Evolutionary conservation across 75 land plant species (phyloP), one percentile per base, ranked within the genome.

Genomic region (Pinus albicaulis): DNA sequence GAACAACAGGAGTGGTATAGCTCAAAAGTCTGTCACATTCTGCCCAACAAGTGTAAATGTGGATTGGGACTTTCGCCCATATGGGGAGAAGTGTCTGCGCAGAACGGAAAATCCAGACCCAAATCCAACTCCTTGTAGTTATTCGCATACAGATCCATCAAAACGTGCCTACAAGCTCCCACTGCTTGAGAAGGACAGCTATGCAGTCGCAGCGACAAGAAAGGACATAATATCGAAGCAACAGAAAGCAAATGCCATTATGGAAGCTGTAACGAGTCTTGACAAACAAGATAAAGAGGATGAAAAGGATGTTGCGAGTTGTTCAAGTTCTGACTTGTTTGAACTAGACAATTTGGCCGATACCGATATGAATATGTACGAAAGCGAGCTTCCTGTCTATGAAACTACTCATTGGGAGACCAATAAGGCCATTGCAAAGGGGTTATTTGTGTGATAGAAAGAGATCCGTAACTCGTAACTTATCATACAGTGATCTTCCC

Each of bases 321-420:
- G 31, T 31, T 31, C 31, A 31, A 31, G 31, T 31, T 31, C 31
- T 1, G 31, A 31, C 31, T 2, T 31, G 31, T 31, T 31, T 1
- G 31, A 31, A 31, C 31, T 31, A 2, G 2, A 31, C 2, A 31
- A 31, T 31, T 71, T 90, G 41, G 72, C 81, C 25, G 77, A 74
- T 34, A 78, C 79, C 36, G 91, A 88, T n/a, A 64, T 25, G 11
- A 26, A n/a, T 24, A 60, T 59, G 68, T 88, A 83, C 55, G 38
- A 74, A 0, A 86, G 82, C 31, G 1, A 31, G 31, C 31, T 31
- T 31, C 31, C 31, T 31, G 31, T 31, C 2, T 31, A 31, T 31
- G 89, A 83, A 62, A 90, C 86, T n/a, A 89, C 91, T 2, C 81
- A 80, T 65, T 76, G 83, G 19, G 80, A 74, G 56, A 80, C 83